phyloP scores from a whole-genome alignment of 139 green algal species.

The Coccomyxa sp. region DNA sequence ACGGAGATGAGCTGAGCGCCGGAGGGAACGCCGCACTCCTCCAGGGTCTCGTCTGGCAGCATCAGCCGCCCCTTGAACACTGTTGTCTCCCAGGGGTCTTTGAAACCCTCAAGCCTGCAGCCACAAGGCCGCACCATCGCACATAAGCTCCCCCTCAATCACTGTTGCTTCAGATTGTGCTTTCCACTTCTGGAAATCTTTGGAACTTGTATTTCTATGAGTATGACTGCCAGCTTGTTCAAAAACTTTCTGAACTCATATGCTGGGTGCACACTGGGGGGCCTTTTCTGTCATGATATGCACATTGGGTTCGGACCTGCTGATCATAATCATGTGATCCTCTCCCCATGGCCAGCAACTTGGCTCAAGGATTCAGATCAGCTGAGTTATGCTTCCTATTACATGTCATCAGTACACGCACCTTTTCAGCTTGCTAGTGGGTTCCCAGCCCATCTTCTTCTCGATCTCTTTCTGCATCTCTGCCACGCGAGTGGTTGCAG shows the following conservation, averaged over 20 bases:
- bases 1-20: constrained; percentile 24
- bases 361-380: too few relatives aligned
- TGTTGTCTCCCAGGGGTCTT: constrained; percentile 34
- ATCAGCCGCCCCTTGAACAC: constrained; percentile 37
- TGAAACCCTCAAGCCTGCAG: constrained; percentile 37
- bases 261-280: too few relatives aligned
- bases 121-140: not conserved
- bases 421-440: not conserved
- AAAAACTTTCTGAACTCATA: too few relatives aligned
- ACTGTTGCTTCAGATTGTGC: not conserved
- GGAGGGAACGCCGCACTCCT: constrained; percentile 18
- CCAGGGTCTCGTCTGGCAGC: constrained; percentile 4
- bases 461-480: constrained; percentile 25
- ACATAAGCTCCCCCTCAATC: not conserved
- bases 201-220: too few relatives aligned
- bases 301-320: too few relatives aligned
- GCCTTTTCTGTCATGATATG: too few relatives aligned
- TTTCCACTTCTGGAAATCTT: too few relatives aligned
- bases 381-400: too few relatives aligned
- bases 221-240: too few relatives aligned
- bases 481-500: constrained; percentile 6
- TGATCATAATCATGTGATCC: too few relatives aligned
- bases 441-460: constrained; percentile 22
- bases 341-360: too few relatives aligned
- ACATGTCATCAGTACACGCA: not conserved